Evolutionary conservation across 306 rosid species (phyloP).

Genomic region (Gastrolobium bilobum): DNA sequence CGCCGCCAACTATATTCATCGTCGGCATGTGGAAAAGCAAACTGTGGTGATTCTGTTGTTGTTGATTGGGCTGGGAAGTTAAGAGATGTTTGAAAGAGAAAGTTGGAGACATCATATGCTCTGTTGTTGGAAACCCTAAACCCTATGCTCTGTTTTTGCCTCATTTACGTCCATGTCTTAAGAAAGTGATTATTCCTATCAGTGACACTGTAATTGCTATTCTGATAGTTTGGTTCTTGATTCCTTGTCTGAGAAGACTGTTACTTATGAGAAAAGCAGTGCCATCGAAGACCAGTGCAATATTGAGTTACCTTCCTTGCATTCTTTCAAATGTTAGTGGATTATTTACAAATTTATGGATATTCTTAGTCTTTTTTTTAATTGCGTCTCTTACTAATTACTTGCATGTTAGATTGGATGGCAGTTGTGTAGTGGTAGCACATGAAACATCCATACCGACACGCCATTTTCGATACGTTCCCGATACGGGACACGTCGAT

Average conservation of each 20-base stretch:
- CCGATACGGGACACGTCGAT: no score
- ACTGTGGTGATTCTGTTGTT: no score
- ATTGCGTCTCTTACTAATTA: not conserved
- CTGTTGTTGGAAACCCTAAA: no score
- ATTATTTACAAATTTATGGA: constrained; percentile 35
- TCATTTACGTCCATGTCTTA: constrained; percentile 76
- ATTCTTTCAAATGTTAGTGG: constrained; percentile 85
- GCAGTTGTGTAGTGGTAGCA: constrained; percentile 78
- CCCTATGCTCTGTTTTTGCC: no score
- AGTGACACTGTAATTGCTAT: constrained; percentile 70
- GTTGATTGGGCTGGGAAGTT: no score
- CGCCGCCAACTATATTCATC: no score
- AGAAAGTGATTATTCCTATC: constrained; percentile 69
- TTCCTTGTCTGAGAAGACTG: constrained; percentile 67
- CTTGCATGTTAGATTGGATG: not conserved
- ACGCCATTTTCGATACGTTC: no score
- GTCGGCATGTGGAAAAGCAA: no score
- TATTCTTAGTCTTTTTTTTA: constrained; percentile 25
- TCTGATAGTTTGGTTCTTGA: constrained; percentile 81
- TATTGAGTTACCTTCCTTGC: constrained; percentile 83
- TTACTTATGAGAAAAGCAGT: constrained; percentile 88
- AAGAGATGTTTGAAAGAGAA: no score
- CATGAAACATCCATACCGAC: no score
- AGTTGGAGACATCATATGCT: constrained; percentile 68
- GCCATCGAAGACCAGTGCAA: constrained; percentile 93